Base-by-base conservation (phyloP, 495 filamentous ascomycete species). In the Cenococcum geophilum region DNA sequence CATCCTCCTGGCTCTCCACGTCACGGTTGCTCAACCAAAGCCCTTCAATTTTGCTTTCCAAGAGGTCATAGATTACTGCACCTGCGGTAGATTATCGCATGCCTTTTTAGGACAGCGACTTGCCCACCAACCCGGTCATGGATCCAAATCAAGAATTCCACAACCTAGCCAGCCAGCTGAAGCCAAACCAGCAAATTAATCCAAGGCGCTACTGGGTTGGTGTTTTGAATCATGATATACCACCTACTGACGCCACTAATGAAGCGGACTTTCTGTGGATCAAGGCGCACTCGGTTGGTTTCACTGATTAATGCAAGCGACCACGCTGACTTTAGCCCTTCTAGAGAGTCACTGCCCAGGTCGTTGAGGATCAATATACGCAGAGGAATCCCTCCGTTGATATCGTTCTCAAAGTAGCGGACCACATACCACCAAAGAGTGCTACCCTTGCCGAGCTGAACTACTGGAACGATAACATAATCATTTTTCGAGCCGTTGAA, bases 261-360 rank as follows among this genome's bases (percentile, higher is more conserved):
- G 64, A 71, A 48, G 55, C 40, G 1, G 74, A 75, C 43, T 75
- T 76, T 25, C 50, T 74, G 4, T 76, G 74, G 73, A 66, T 76
- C 14, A 73, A 73, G 53, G 65, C 68, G 23, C 69, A 71, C 49
- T 43, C 27, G 36, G 74, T 75, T 63, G 64, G 71, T 49, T 23
- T n/a, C 12, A 22, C 4, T 35, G 11, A 45, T 34, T 23, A 12
- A 42, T 40, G 8, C 35, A 50, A 14, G 10, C 10, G 21, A 16
- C 35, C 60, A 16, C 16, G 22, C 22, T 55, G 37, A 50, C 35
- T n/a, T 23, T 62, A 36, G 34, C 42, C 45, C 58, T 32, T 32
- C 27, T 32, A 78, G 75, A 76, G 70, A 70, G 72, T 73, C 9
- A 61, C 66, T 0, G 43, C 74, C n/a, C 34, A 60, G 5, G 70